phyloP scores from a whole-genome alignment of 139 green algal species.

The Volvox reticuliferus region DNA sequence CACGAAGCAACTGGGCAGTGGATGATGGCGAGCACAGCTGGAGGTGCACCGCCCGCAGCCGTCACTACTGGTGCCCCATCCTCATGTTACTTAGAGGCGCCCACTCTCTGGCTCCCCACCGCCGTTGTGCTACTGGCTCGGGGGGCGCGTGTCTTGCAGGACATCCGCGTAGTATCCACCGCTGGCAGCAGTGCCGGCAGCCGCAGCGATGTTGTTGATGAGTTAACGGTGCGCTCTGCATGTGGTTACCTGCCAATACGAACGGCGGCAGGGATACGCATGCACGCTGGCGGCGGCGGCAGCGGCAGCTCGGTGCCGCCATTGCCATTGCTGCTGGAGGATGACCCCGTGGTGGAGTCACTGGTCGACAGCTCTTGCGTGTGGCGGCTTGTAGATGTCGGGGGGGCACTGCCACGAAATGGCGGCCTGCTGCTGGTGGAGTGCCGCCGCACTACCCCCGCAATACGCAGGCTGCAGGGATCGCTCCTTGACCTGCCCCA shows the following conservation, averaged over 20 bases:
- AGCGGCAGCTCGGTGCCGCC: not conserved
- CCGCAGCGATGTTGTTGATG: not conserved
- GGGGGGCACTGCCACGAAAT: not conserved
- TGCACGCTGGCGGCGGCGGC: slow-evolving; percentile 3
- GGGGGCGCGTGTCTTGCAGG: not conserved
- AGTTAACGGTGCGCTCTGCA: slow-evolving; percentile 12
- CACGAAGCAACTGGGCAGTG: not conserved
- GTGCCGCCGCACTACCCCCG: slow-evolving; percentile 4
- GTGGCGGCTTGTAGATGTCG: not conserved
- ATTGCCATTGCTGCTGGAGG: not conserved
- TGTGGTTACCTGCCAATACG: slow-evolving; percentile 11
- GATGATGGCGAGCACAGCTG: not conserved
- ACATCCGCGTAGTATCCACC: not conserved
- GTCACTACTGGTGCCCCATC: too few relatives aligned
- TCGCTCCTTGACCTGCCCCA: not conserved
- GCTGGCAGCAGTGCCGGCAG: not conserved
- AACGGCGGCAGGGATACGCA: not conserved
- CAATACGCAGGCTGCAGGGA: not conserved
- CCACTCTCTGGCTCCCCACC: slow-evolving; percentile 37
- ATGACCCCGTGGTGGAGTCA: slow-evolving; percentile 7
- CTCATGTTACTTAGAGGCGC: not conserved
- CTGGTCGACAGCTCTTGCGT: not conserved
- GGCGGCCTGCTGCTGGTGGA: slow-evolving; percentile 40
- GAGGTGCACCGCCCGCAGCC: not conserved
- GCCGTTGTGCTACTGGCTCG: not conserved